Base-by-base conservation (phyloP, 192 early-diverging fungal genomes). In the Umbelopsis sp. region DNA sequence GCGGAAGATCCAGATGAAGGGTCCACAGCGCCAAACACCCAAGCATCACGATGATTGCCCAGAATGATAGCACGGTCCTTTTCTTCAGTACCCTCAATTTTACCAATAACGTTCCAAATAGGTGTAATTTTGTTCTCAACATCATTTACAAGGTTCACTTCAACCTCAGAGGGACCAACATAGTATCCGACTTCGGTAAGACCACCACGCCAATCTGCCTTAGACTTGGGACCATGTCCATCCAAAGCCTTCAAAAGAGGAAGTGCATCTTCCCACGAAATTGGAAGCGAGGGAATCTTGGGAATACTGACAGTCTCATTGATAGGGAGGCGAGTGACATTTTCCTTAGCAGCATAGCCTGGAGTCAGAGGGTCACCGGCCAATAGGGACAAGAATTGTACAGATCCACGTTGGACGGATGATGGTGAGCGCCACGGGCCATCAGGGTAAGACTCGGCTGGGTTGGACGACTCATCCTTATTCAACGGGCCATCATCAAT, bases 281-380 rank as follows among this genome's bases (percentile, higher is more conserved):
- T 70, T 7, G 89, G 89, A 16, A 91, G 75, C 30, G 88, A 88
- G 23, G 89, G 89, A 41, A 91, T 91, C n/a, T 68, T 61, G 58
- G 84, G 73, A 27, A 91, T 18, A 21, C 25, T 72, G 20, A 25
- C 4, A 13, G 66, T 47, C 4, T 88, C 82, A 18, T 76, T 75
- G 16, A 74, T 77, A n/a, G 78, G 67, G 37, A 91, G 74, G 55
- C 87, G 84, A 33, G 74, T 66, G n/a, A 82, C 84, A 71, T 85
- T 71, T 48, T 80, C 68, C 10, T 77, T 85, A 1, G 89, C 72
- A 11, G 89, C 75, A 49, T 84, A 79, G 6, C 85, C 86, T 0
- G 89, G 89, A 1, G 89, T 91, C 41, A 90, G 73, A 13, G 89
- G 88, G 61, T 91, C 89, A 33, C 89, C 89, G 0, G 87, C 70